Base-by-base conservation (phyloP, 2,329 filamentous ascomycete genomes). In the Aspergillus sp. region DNA sequence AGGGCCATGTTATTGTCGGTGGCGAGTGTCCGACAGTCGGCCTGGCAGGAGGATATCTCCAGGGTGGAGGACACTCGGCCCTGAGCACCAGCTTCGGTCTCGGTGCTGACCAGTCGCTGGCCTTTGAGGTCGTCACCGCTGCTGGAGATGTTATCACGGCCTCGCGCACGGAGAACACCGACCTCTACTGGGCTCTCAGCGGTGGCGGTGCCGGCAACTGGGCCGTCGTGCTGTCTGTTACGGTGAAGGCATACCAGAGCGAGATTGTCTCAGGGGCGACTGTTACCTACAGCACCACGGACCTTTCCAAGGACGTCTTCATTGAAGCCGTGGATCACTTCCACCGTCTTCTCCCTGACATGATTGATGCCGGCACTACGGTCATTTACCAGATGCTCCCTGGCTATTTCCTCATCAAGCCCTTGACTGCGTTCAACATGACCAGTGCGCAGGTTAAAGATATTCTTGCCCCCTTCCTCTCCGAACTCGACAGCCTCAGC, bases 171-270 rank as follows among this genome's bases (percentile, higher is more conserved):
- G 48, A 80, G 40, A 84, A 87, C 63, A 56, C 73, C 0, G 85
- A 87, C 53, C 74, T 88, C 1, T 87, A 83, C 73, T 89, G 84
- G 85, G 86, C 85, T 1, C 71, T 87, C 2, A 77, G 77, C 45
- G 85, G 85, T 4, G 84, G 86, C 0, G 86, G 86, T 3, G 82
- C 79, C 12, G 83, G 84, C 17, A 87, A 79, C 48, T 88, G 82
- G 60, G 85, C 77, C 4, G 76, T 87, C 5, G 83, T 87, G 2
- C 64, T 81, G 2, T 83, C 81, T 0, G 75, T 86, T 65, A 86
- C 82, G 1, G 75, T 82, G 53, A 82, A 81, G 60, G 78, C 80
- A 4, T 74, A 85, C 68, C 71, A 73, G 2, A 79, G 82, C 59
- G 66, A 68, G 21, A 66, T 67, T 1, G 72, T 81, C 15, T 70